Evolutionary conservation across 139 green algal species (phyloP).

Genomic region (Tetraselmis striata): DNA sequence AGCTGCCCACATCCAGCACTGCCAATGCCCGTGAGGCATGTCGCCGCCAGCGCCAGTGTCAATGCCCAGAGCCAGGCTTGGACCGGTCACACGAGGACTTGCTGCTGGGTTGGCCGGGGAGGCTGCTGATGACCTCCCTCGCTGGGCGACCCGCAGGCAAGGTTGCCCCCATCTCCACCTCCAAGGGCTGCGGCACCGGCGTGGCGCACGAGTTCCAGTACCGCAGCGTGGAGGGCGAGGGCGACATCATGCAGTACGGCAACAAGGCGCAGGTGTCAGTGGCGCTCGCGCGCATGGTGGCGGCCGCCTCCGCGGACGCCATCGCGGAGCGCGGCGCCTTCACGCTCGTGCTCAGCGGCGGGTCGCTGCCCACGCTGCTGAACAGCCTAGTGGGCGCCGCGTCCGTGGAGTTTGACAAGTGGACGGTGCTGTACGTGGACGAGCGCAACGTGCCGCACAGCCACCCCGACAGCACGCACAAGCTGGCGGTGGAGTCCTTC

Average conservation of each 20-base stretch:
- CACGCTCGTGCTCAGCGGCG: conserved; percentile 69
- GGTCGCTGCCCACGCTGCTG: conserved; percentile 61
- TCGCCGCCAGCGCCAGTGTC: too few species aligned
- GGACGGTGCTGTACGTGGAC: conserved; percentile 76
- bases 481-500: conserved; percentile 59
- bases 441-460: conserved; percentile 77
- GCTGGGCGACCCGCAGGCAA: too few species aligned
- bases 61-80: too few species aligned
- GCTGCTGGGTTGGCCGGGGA: too few species aligned
- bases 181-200: conserved; percentile 16
- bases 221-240: conserved; percentile 23
- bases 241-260: conserved; percentile 39
- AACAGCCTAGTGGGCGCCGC: conserved; percentile 38
- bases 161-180: conserved; percentile 26
- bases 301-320: conserved; percentile 42
- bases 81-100: too few species aligned
- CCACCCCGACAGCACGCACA: conserved; percentile 69
- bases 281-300: conserved; percentile 41
- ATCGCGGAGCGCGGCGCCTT: conserved; percentile 68
- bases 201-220: conserved; percentile 19
- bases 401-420: conserved; percentile 60
- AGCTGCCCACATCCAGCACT: neutral
- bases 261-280: conserved; percentile 29
- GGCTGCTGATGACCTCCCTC: too few species aligned
- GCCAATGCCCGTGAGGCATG: too few species aligned